Evolutionary conservation across 805 yeast species (phyloP), one percentile per base, ranked within the genome.

Genomic region (Monosporozyma yasuniensis): DNA sequence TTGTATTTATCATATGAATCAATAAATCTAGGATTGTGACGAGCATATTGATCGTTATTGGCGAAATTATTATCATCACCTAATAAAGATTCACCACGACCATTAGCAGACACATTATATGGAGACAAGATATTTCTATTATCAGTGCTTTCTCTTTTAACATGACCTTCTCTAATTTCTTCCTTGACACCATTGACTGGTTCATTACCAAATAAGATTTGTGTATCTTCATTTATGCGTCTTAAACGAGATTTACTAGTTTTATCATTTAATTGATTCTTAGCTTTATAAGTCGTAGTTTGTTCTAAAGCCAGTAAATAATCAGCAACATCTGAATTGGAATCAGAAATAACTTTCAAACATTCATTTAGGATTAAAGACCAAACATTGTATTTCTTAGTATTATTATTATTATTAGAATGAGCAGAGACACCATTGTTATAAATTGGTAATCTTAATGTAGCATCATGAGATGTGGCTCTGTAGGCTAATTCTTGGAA

Each of bases 401-500:
- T 18, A 19, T 19, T 28, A 27, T 16, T 16, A 27, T 27, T 28
- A 16, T 4, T 18, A 19, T 19, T 28, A 27, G 10, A 9, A 27
- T 23, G 28, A 16, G 45, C 3, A 8, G 28, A 25, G 10, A 8
- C 9, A 42, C 21, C 32, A 42, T 75, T 73, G 53, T 72, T 73
- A 61, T 80, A 84, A 25, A 84, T 75, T 3, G 79, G 70, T 27
- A 63, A 55, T 61, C 90, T 73, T 47, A 76, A 68, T 46, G 76
- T 73, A 3, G 66, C 54, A 52, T 76, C 74, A 1, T 70, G 61
- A 2, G 79, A 66, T 1, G 80, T 76, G 7, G 89, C 70, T 44
- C 84, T 70, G 57, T 76, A 81, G 0, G 87, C 84, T 48, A 84
- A 69, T 60, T 85, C 93, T 65, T 85, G 91, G 66, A 79, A 84